Evolutionary conservation across 371 early-diverging fungal species (phyloP), one percentile per base, ranked within the genome.

Genomic region (Catenaria anguillulae): DNA sequence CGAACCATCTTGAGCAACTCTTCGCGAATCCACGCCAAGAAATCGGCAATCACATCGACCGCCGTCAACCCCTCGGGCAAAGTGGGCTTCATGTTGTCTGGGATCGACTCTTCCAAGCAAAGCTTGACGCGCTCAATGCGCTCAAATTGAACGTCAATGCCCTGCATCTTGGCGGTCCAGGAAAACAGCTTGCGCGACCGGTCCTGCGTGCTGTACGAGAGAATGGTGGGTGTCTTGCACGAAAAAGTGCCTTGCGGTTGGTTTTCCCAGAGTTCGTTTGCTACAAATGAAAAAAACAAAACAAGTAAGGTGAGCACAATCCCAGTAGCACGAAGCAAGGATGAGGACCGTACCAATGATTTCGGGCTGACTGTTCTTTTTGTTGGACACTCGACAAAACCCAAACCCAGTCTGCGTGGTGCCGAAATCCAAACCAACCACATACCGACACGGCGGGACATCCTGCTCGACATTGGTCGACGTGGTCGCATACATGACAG

Each of bases 121-220:
- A 58, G 58, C 42, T 58, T 58, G 43, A 58, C 21, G 36, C 58
- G 36, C 58, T 58, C 58, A 8, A 58, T 42, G 26, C 58, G 58
- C 36, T 24, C 26, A 5, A 34, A 58, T 15, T 33, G 12, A 15
- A 33, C 36, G 36, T 24, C 36, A 17, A 4, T 12, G 29, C 35
- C 31, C 29, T 24, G 26, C 26, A 13, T 15, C 24, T 35, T 33
- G 29, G 58, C 58, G 36, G 43, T 13, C 58, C 58, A 58, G 0
- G 26, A n/a, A 13, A 8, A 58, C 15, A 10, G 36, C 58, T 33
- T 33, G 43, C 19, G 17, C 15, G 31, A 17, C 35, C 40, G 40
- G 15, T 33, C 13, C 19, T 4, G 10, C 19, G 21, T 43, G 45
- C 21, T 17, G 58, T 58, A 58, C 15, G 58, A 8, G 10, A 58